These are phyloP conservation scores for Coemansia sp. DNA, from an alignment of 192 early-diverging fungal species.

Conservation along the genomic window DNA sequence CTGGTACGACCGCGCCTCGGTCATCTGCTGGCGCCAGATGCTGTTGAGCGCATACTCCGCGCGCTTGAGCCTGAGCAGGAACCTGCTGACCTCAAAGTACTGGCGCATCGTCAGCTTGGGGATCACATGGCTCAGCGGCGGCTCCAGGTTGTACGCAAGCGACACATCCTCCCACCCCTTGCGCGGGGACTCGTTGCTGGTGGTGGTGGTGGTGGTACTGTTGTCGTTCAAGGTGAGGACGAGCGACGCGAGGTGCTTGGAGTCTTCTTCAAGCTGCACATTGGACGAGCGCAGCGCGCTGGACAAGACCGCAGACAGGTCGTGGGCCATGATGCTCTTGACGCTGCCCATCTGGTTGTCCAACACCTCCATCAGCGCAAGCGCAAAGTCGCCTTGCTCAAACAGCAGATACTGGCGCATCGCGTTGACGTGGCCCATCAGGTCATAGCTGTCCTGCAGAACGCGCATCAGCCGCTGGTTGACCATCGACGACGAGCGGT, in stretches of 20 bases:
- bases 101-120: conserved; percentile 68
- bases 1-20: conserved; percentile 55
- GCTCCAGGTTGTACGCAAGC: conserved; percentile 79
- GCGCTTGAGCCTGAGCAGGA: conserved; percentile 87
- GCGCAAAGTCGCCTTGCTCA: conserved; percentile 93
- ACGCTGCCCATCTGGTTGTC: conserved; percentile 64
- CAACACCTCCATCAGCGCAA: conserved; percentile 80
- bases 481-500: conserved; percentile 66
- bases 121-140: conserved; percentile 85
- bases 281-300: conserved; percentile 84
- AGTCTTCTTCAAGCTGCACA: conserved; percentile 82
- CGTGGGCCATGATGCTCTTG: conserved; percentile 78
- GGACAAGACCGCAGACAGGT: conserved; percentile 83
- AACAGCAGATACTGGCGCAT: conserved; percentile 88
- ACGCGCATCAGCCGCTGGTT: conserved; percentile 77
- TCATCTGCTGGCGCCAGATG: conserved; percentile 78
- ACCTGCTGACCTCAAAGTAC: conserved; percentile 82
- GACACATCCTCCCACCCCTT: conserved; percentile 91
- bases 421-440: conserved; percentile 83
- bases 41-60: conserved; percentile 74
- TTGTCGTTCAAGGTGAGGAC: conserved; percentile 30
- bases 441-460: conserved; percentile 73
- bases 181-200: conserved; percentile 56
- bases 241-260: conserved; percentile 65
- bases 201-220: background rate